Conservation (phyloP, 2,329 filamentous ascomycete species). For the Ceratocystis eucalypticola region DNA sequence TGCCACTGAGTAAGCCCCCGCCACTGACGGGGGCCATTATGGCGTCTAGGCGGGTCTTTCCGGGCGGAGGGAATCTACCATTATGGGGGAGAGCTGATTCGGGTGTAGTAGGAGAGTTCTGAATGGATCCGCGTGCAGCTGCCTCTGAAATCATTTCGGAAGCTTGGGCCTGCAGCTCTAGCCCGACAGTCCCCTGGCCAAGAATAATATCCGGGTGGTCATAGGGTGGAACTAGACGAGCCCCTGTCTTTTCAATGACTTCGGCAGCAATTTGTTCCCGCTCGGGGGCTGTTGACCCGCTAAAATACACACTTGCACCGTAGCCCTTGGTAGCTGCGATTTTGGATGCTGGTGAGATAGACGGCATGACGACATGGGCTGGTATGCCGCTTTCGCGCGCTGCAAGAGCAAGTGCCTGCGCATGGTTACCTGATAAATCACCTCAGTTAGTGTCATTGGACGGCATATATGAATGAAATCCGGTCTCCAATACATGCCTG, state of each 20-base stretch:
- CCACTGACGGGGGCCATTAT: slow-evolving; percentile 78
- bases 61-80: slow-evolving; percentile 9
- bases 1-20: slow-evolving; percentile 74
- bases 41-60: slow-evolving; percentile 40
- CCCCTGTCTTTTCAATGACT: slow-evolving; percentile 58
- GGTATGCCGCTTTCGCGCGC: slow-evolving; percentile 59
- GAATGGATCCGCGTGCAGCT: slow-evolving; percentile 19
- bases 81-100: background rate
- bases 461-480: background rate
- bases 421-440: slow-evolving; percentile 62
- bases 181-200: slow-evolving; percentile 77
- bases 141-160: slow-evolving; percentile 34
- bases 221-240: slow-evolving; percentile 74
- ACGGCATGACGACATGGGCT: slow-evolving; percentile 84
- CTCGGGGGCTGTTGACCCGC: slow-evolving; percentile 65
- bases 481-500: slow-evolving; percentile 40
- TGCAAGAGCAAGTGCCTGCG: slow-evolving; percentile 79
- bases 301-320: slow-evolving; percentile 66
- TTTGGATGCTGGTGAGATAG: slow-evolving; percentile 72
- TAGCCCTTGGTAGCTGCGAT: slow-evolving; percentile 70
- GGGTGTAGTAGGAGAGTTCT: background rate
- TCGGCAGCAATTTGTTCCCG: slow-evolving; percentile 62
- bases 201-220: slow-evolving; percentile 86
- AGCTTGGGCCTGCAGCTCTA: slow-evolving; percentile 71
- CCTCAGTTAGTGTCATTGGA: background rate